Base-by-base conservation (phyloP, 1,284 basidiomycete species). In the Coniferiporia weirii region DNA sequence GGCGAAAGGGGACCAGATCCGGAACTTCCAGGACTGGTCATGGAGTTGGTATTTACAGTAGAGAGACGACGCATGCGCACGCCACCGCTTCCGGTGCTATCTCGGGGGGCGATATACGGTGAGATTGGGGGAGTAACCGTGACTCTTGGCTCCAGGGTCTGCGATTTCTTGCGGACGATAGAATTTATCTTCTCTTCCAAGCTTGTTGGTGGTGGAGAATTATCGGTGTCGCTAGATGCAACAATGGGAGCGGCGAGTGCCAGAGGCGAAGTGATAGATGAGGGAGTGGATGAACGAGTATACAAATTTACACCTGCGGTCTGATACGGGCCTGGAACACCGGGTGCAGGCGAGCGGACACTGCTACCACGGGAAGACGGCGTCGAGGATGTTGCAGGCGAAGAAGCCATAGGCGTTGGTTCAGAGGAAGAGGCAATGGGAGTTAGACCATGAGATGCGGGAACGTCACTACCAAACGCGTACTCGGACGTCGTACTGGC, bases 281-380 rank as follows among this genome's bases (percentile, higher is more conserved):
- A 91, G 12, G 89, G 90, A 0, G 89, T 92, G 13, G 89, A 91
- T 6, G 89, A 91, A 49, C 90, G 80, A 4, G 89, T 91, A 62
- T 87, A 73, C 54, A 79, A 76, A 65, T 78, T 80, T 57, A 80
- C 68, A 20, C 75, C 70, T 62, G 77, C 81, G 66, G 76, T 77
- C 61, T 67, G 69, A 61, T 72, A 74, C 43, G 67, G 68, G 43
- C 67, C 64, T 13, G 77, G 66, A 62, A 70, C 73, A 49, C 63
- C 67, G 71, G 71, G 55, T 69, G 68, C 65, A 67, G 60, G 62
- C 70, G 67, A 45, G 35, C 43, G 49, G 66, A 64, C 20, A 66
- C 66, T 34, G 64, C 61, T 52, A 66, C 66, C 45, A 48, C 54
- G 22, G 64, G 70, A 64, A 66, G 68, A 45, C 67, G 68, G 34